Base-by-base conservation (phyloP, 2,329 filamentous ascomycete genomes). In the Calonectria pteridis region DNA sequence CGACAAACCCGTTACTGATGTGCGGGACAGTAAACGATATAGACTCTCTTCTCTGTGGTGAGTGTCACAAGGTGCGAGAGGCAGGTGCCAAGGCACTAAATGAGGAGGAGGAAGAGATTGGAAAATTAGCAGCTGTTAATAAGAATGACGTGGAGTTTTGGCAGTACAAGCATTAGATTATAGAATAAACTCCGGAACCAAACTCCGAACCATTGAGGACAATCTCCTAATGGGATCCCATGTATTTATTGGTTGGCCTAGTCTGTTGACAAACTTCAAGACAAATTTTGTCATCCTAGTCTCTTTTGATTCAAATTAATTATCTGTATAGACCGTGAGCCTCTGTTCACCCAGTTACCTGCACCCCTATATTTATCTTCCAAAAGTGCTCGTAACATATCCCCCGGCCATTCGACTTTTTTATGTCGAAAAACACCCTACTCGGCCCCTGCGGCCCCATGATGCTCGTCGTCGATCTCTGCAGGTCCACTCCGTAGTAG, bases 331-430 rank as follows among this genome's bases (percentile, higher is more conserved):
- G 3, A n/a, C 20, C 20, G 20, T 23, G 4, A 6, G 20, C 43
- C 23, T 23, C 23, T 46, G n/a, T 13, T 10, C n/a, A 13, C n/a
- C 11, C 11, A 26, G 23, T n/a, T 37, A 14, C 23, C 55, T 62
- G 55, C n/a, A 62, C 3, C 23, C 55, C 55, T 37, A 66, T 51
- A 31, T 49, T 66, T 18, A 66, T 51, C 33, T 53, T 67, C 64
- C 64, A 67, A 40, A 53, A 67, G 49, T 67, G 64, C n/a, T 67
- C 64, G 5, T 40, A n/a, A 10, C 64, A 67, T 40, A 67, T 35
- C 0, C 64, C 64, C 14, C 64, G 64, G 7, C 49, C 33, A 6
- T 53, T 40, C 2, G 64, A 37, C 33, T 67, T 67, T 67, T 67
- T 37, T 29, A 67, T 67, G 18, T 50, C 50, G 31, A 67, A 67